Conservation (phyloP, 75 land plant species). For the Cryptomeria japonica region DNA sequence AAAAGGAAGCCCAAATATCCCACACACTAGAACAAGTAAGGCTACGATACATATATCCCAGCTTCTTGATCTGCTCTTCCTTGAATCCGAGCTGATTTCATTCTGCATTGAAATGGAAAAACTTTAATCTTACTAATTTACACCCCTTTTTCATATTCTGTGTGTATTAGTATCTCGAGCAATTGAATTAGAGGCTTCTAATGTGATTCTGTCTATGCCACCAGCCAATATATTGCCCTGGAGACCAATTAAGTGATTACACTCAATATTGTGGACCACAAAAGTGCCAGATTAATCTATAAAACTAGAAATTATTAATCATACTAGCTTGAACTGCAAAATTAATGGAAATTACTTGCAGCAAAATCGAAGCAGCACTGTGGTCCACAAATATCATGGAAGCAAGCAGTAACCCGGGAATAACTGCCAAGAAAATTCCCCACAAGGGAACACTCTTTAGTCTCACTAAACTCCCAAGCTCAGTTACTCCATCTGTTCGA, state of each 20-base stretch:
- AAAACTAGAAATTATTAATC: no score
- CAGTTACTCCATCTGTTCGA: constrained; percentile 19
- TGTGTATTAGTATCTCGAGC: background rate
- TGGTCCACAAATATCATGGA: constrained; percentile 27
- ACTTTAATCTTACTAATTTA: background rate
- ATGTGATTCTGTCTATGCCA: no score
- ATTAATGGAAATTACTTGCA: constrained; percentile 14
- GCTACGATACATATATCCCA: constrained; percentile 28
- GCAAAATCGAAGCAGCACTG: constrained; percentile 18
- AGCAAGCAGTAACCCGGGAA: constrained; percentile 26
- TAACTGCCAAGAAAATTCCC: constrained; percentile 26
- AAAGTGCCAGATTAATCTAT: background rate
- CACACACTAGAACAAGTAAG: constrained; percentile 14
- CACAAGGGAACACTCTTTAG: constrained; percentile 23
- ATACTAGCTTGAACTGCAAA: background rate
- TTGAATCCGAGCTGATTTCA: background rate
- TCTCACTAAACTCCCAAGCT: constrained; percentile 17
- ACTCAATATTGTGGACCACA: background rate
- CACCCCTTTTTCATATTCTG: background rate
- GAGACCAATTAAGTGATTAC: background rate
- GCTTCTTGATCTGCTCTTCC: constrained; percentile 7
- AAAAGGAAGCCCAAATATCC: constrained; percentile 28
- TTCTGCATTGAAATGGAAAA: constrained; percentile 6
- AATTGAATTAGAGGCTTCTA: background rate
- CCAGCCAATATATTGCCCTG: background rate